phyloP scores from a whole-genome alignment of 2,329 filamentous ascomycete genomes.

The Pyrenophora teres region DNA sequence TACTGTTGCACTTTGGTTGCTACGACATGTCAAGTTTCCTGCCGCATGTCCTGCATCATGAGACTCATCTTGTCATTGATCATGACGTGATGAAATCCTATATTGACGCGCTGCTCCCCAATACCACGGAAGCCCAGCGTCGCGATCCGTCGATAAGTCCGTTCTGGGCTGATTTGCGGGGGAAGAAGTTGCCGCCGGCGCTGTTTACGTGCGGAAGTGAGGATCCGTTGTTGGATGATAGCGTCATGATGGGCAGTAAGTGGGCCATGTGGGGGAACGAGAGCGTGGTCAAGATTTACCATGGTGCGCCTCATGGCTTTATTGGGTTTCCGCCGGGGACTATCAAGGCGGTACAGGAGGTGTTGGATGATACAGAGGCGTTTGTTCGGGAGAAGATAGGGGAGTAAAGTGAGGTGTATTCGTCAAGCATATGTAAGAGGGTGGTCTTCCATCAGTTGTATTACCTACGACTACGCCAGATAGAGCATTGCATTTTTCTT shows the following conservation, averaged over 20 bases:
- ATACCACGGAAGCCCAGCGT: conserved; percentile 48
- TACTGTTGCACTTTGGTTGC: conserved; percentile 60
- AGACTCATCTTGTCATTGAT: conserved; percentile 53
- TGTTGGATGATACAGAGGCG: conserved; percentile 46
- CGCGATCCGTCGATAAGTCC: conserved; percentile 56
- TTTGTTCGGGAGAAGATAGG: conserved; percentile 47
- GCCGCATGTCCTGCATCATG: conserved; percentile 47
- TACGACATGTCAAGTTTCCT: conserved; percentile 56
- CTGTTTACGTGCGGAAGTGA: conserved; percentile 61
- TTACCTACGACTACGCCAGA: too few species aligned
- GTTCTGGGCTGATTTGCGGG: conserved; percentile 53
- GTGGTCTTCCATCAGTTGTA: too few species aligned
- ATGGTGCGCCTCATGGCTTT: conserved; percentile 61
- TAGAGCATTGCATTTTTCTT: too few species aligned
- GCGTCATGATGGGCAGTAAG: conserved; percentile 58
- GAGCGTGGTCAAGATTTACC: conserved; percentile 58
- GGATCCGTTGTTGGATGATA: conserved; percentile 60
- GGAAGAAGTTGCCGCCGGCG: conserved; percentile 54
- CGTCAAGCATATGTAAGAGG: too few species aligned
- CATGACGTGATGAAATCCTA: conserved; percentile 54
- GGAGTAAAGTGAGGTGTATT: not conserved
- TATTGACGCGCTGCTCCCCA: conserved; percentile 53
- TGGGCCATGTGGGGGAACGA: conserved; percentile 59
- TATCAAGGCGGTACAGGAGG: conserved; percentile 45
- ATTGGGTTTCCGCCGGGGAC: conserved; percentile 48